Percentiles rank a stretch among this genome's conserved stretches.
phyloP scores from a whole-genome alignment of 441 rosid species.

The Melastoma candidum region DNA sequence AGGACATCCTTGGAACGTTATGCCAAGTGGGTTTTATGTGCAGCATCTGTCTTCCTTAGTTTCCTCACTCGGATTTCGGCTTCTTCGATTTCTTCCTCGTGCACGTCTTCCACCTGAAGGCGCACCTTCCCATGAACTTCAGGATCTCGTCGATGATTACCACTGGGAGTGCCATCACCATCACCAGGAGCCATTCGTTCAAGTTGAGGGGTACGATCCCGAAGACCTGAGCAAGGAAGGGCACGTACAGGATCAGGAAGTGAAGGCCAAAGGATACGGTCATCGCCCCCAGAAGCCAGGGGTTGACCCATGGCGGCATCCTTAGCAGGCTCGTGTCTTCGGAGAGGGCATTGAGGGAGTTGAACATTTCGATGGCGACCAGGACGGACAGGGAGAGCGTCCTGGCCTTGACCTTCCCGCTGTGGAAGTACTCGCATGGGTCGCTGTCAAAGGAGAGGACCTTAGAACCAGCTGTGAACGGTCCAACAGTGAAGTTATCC shows the following conservation, averaged over 20 bases:
- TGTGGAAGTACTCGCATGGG: slow-evolving; percentile 38
- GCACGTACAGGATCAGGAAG: slow-evolving; percentile 33
- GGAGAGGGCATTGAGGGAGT: slow-evolving; percentile 39
- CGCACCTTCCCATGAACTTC: slow-evolving; percentile 26
- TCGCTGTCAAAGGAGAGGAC: slow-evolving; percentile 22
- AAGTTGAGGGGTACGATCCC: slow-evolving; percentile 35
- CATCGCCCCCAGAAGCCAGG: slow-evolving; percentile 39
- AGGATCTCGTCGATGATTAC: slow-evolving; percentile 30
- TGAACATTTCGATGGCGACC: slow-evolving; percentile 42
- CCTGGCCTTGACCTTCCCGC: slow-evolving; percentile 37
- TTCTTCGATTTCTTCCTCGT: slow-evolving; percentile 16
- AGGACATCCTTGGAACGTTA: too few relatives aligned
- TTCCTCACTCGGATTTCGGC: slow-evolving; percentile 26
- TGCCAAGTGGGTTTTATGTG: too few relatives aligned
- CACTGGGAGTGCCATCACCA: slow-evolving; percentile 27
- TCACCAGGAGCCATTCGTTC: slow-evolving; percentile 35
- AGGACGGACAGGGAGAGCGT: slow-evolving; percentile 36
- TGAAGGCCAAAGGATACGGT: slow-evolving; percentile 33
- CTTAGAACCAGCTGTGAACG: slow-evolving; percentile 30
- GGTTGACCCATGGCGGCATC: slow-evolving; percentile 47
- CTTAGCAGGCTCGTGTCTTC: slow-evolving; percentile 32
- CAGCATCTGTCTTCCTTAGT: too few relatives aligned
- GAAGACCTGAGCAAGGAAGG: slow-evolving; percentile 33
- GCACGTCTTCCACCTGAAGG: slow-evolving; percentile 2
- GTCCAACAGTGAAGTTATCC: slow-evolving; percentile 31